Percentiles rank a stretch among this genome's conserved stretches.
Conservation (phyloP, 352 stramenopile genomes). For the Phytophthora tubulina region DNA sequence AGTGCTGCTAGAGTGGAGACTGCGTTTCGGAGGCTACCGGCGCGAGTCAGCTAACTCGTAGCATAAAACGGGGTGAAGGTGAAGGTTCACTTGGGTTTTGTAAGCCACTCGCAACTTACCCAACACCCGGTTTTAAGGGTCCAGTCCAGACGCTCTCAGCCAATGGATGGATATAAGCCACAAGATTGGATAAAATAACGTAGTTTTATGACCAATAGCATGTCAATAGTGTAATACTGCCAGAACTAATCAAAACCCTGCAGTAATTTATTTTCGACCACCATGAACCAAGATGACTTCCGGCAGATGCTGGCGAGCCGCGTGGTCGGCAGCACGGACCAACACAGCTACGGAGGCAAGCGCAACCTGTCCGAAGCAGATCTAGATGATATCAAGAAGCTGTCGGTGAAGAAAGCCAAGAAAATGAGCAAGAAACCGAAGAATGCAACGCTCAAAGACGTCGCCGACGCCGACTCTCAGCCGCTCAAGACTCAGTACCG, state of each 20-base stretch:
- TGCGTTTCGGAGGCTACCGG: slow-evolving; percentile 8
- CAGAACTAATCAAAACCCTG: slow-evolving; percentile 11
- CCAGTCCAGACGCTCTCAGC: slow-evolving; percentile 28
- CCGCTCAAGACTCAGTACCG: slow-evolving; percentile 47
- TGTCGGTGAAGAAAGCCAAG: slow-evolving; percentile 71
- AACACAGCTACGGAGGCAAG: slow-evolving; percentile 56
- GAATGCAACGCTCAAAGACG: slow-evolving; percentile 22
- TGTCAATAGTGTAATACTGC: not conserved
- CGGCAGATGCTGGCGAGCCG: slow-evolving; percentile 59
- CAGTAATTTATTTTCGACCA: slow-evolving; percentile 9
- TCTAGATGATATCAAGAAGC: slow-evolving; percentile 54
- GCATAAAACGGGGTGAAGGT: slow-evolving; percentile 24
- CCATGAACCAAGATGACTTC: slow-evolving; percentile 87
- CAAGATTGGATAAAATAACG: slow-evolving; percentile 19
- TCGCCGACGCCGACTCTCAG: slow-evolving; percentile 1
- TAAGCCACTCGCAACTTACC: not conserved
- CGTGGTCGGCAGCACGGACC: slow-evolving; percentile 17
- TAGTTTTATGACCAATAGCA: slow-evolving; percentile 17
- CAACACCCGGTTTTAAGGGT: slow-evolving; percentile 26
- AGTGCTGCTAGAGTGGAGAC: slow-evolving; percentile 31
- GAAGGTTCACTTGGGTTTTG: slow-evolving; percentile 15
- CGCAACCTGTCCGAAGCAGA: slow-evolving; percentile 66
- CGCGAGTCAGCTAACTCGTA: slow-evolving; percentile 21
- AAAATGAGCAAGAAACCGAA: slow-evolving; percentile 60
- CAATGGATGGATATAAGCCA: slow-evolving; percentile 37